phyloP scores from a whole-genome alignment of 2,329 filamentous ascomycete species.

The Fusarium irregulare region DNA sequence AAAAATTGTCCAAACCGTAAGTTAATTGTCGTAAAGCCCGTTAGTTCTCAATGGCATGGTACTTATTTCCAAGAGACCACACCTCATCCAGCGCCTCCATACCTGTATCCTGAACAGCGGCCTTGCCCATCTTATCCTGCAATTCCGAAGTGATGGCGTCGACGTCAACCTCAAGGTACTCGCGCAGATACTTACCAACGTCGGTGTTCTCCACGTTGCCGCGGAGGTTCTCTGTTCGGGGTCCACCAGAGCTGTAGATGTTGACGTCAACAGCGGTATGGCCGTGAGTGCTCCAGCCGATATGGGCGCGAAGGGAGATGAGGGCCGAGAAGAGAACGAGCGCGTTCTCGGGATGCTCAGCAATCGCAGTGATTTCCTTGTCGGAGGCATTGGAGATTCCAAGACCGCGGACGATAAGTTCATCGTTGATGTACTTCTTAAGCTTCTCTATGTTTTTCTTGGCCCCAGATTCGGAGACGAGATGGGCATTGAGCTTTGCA shows the following conservation, averaged over 20 bases:
- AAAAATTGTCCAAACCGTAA: neutral
- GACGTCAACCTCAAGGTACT: conserved; percentile 84
- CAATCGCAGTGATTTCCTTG: conserved; percentile 75
- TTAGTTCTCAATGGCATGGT: conserved; percentile 23
- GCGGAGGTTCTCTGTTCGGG: conserved; percentile 70
- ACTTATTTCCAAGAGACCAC: conserved; percentile 23
- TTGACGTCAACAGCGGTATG: conserved; percentile 96
- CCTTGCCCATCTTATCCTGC: conserved; percentile 60
- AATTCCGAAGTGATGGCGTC: conserved; percentile 82
- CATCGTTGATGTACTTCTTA: conserved; percentile 73
- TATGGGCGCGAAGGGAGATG: conserved; percentile 85
- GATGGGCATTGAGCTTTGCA: conserved; percentile 68
- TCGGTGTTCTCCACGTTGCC: conserved; percentile 98
- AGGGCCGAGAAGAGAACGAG: conserved; percentile 79
- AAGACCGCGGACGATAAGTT: conserved; percentile 75
- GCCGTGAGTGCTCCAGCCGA: conserved; percentile 95
- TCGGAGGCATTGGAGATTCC: conserved; percentile 80
- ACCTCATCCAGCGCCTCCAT: conserved; percentile 35
- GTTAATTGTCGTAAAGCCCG: neutral
- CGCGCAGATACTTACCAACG: conserved; percentile 81
- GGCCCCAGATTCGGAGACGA: conserved; percentile 55
- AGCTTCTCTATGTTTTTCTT: conserved; percentile 55
- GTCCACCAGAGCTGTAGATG: conserved; percentile 84
- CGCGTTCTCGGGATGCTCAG: conserved; percentile 66
- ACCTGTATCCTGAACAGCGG: conserved; percentile 14